A percentile compares a stretch with the other conserved stretches of the same genome.
phyloP scores from a whole-genome alignment of 2,329 filamentous ascomycete species.

The Cadophora gregata region DNA sequence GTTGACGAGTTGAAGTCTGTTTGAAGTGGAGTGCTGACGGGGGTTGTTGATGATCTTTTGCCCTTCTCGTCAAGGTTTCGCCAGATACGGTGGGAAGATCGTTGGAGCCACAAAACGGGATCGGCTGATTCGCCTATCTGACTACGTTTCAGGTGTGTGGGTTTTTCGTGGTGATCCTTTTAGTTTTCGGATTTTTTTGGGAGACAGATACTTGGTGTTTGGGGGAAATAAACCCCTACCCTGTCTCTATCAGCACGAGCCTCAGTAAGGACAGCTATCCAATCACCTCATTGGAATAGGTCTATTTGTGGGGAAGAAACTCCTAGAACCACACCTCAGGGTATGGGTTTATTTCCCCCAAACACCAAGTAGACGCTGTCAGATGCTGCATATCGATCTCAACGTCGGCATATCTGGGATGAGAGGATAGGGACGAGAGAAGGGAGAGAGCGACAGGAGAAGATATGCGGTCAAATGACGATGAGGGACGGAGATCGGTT shows the following conservation, averaged over 20 bases:
- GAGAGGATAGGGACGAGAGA: neutral
- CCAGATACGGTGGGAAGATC: conserved; percentile 2
- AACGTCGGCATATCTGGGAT: neutral
- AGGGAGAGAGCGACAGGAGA: neutral
- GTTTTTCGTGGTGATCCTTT: neutral
- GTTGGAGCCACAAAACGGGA: conserved; percentile 12
- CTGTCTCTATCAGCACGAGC: too few species aligned
- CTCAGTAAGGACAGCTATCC: too few species aligned
- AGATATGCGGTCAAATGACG: neutral
- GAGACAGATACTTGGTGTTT: too few species aligned
- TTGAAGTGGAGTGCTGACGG: neutral
- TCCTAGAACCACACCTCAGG: too few species aligned
- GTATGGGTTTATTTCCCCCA: too few species aligned
- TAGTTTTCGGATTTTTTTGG: neutral
- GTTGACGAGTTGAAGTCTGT: neutral
- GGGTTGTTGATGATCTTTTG: conserved; percentile 14
- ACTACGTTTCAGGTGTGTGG: conserved; percentile 24
- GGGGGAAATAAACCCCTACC: too few species aligned
- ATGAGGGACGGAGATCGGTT: conserved; percentile 2
- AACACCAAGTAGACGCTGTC: too few species aligned
- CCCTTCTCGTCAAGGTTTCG: neutral
- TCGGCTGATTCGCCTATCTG: conserved; percentile 27
- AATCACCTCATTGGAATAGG: too few species aligned
- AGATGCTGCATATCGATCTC: neutral
- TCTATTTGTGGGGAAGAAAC: too few species aligned